Evolutionary conservation across 176 grass and related monocot species (phyloP), one percentile per base, ranked within the genome.

Genomic region (Musa acuminata): DNA sequence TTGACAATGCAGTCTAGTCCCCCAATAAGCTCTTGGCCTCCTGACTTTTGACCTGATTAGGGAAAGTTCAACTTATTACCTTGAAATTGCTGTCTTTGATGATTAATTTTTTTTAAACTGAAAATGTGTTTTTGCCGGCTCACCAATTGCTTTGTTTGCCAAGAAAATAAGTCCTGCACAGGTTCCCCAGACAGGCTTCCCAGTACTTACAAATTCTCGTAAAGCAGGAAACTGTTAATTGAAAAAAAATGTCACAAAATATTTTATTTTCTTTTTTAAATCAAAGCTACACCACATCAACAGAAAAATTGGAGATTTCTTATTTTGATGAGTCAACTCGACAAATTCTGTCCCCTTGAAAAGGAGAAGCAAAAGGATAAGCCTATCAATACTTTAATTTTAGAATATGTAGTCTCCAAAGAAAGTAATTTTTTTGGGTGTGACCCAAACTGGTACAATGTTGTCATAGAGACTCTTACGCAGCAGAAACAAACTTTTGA

Each of bases 101-200:
- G 48, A 11, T 59, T 8, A 27, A 22, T 19, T 54, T 58, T 64
- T 26, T 8, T 25, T n/a, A n/a, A 7, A 49, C 49, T 29, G 2
- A 51, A 62, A 52, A 62, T 50, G 1, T 67, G 22, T 67, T 0
- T 77, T 17, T 59, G 22, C 54, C 20, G 11, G 89, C 83, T 80
- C 72, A 98, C 95, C 95, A 70, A 84, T 77, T 81, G 90, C 95
- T 74, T 91, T 91, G 77, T 99, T 75, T 82, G 95, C 95, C 62
- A 99, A 84, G 78, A 99, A 99, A 64, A 99, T 99, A 52, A 99
- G 90, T 43, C 95, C 90, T 48, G 95, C 90, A 85, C 95, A 99
- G 63, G 95, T 99, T 80, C 95, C 95, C 95, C 95, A 99, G 19
- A 99, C 95, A n/a, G 90, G 95, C 49, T 91, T 99, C 77, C 95